A percentile compares a stretch with the other conserved stretches of the same genome.
Evolutionary conservation across 2,329 filamentous ascomycete genomes (phyloP).

Genomic region (Fusarium avenaceum): DNA sequence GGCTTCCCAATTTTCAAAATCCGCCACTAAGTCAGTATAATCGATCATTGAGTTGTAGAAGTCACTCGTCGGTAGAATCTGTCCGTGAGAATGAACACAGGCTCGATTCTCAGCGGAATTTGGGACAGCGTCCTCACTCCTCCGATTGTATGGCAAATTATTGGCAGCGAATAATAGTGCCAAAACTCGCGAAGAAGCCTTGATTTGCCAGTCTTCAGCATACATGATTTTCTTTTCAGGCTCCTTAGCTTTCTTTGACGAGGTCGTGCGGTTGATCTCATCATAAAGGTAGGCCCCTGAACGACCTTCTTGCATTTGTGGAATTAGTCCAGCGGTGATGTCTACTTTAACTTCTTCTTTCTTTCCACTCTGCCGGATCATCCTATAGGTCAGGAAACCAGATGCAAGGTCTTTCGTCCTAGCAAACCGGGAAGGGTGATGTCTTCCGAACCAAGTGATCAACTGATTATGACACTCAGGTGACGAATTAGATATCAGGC

Average conservation of each 20-base stretch:
- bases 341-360: slow-evolving; percentile 72
- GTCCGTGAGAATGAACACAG: slow-evolving; percentile 62
- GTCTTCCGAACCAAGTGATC: slow-evolving; percentile 81
- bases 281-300: slow-evolving; percentile 81
- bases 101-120: slow-evolving; percentile 45
- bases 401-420: slow-evolving; percentile 81
- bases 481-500: slow-evolving; percentile 81
- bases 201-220: slow-evolving; percentile 90
- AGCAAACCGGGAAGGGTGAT: slow-evolving; percentile 76
- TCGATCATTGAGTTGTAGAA: slow-evolving; percentile 92
- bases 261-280: slow-evolving; percentile 71
- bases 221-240: slow-evolving; percentile 73
- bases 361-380: slow-evolving; percentile 78
- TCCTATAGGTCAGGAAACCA: slow-evolving; percentile 84
- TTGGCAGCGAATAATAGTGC: slow-evolving; percentile 87
- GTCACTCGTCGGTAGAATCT: slow-evolving; percentile 81
- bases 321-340: slow-evolving; percentile 76
- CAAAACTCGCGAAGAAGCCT: slow-evolving; percentile 83
- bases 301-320: slow-evolving; percentile 76
- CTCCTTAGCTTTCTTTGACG: slow-evolving; percentile 68
- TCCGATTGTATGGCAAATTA: slow-evolving; percentile 62
- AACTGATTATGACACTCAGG: slow-evolving; percentile 82
- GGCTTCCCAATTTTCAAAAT: slow-evolving; percentile 90
- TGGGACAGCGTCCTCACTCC: slow-evolving; percentile 46
- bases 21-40: slow-evolving; percentile 84